phyloP scores from a whole-genome alignment of 306 rosid genomes.

The Senna tora region DNA sequence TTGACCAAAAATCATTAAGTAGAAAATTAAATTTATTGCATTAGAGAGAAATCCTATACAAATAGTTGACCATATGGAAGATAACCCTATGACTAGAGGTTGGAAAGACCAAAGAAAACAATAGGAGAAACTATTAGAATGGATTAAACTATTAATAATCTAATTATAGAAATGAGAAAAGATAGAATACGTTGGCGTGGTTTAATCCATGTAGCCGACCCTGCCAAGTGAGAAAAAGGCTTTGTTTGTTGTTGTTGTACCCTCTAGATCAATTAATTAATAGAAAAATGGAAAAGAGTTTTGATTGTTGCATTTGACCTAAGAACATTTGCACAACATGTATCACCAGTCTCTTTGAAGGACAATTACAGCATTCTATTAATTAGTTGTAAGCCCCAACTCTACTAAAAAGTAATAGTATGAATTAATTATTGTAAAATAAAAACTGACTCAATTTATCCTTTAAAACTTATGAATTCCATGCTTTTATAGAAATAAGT shows the following conservation, averaged over 20 bases:
- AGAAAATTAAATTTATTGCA: conserved; percentile 27
- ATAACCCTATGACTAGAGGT: no score
- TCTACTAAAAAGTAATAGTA: neutral
- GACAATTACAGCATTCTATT: conserved; percentile 4
- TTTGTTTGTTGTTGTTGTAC: no score
- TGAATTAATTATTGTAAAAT: neutral
- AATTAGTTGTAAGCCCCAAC: conserved; percentile 7
- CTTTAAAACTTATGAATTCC: conserved; percentile 3
- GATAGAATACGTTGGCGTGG: no score
- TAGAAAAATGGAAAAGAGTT: neutral
- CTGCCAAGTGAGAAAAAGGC: no score
- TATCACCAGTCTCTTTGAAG: conserved; percentile 1
- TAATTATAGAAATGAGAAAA: no score
- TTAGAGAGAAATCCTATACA: no score
- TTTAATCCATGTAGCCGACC: no score
- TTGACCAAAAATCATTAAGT: conserved; percentile 12
- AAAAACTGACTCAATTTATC: neutral
- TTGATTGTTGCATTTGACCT: no score
- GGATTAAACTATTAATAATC: no score
- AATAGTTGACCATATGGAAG: no score
- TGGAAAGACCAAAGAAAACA: no score
- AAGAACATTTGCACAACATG: neutral
- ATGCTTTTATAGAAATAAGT: conserved; percentile 5
- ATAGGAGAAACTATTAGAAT: no score
- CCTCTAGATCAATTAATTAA: neutral